Evolutionary conservation across 352 stramenopile genomes (phyloP).

Genomic region (Pythium volutum): DNA sequence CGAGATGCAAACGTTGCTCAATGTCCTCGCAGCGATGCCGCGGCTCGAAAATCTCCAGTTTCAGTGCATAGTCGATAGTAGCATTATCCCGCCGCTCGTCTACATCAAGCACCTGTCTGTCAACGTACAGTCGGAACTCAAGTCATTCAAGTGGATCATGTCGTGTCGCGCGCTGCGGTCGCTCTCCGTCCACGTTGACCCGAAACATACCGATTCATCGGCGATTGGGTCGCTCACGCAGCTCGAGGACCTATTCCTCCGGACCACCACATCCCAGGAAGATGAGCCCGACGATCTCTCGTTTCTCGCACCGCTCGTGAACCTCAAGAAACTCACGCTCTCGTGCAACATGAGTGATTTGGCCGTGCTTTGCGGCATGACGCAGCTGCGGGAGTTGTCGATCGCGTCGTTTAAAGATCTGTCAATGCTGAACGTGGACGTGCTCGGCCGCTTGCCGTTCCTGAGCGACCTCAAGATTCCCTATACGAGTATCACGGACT

Average conservation of each 20-base stretch:
- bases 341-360: not conserved
- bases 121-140: not conserved
- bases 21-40: not conserved
- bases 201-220: not conserved
- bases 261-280: not conserved
- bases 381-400: not conserved
- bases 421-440: not conserved
- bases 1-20: not conserved
- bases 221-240: not conserved
- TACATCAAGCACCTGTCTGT: not conserved
- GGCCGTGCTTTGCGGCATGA: not conserved
- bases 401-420: not conserved
- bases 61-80: not conserved
- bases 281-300: not conserved
- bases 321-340: not conserved
- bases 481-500: not conserved
- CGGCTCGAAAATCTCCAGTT: not conserved
- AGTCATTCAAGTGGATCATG: not conserved
- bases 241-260: not conserved
- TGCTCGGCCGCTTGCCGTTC: not conserved
- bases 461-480: not conserved
- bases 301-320: not conserved
- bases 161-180: not conserved
- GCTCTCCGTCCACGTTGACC: not conserved
- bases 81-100: not conserved